phyloP scores from a whole-genome alignment of 306 rosid genomes.

The Lablab purpureus region DNA sequence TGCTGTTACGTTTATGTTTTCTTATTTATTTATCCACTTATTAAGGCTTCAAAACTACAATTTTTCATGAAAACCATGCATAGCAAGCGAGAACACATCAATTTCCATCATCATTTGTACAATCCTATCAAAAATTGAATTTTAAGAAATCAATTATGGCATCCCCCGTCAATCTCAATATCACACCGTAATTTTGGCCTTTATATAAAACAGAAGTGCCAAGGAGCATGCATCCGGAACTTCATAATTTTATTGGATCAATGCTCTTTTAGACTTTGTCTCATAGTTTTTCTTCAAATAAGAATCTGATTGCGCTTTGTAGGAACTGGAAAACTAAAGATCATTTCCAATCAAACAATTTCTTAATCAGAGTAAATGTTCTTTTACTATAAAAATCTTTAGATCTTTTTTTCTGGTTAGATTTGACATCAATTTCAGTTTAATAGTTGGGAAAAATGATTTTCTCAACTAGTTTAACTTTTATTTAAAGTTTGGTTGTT shows the following conservation, averaged over 20 bases:
- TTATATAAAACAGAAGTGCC: background rate
- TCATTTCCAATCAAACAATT: no score
- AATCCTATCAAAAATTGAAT: background rate
- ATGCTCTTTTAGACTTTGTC: background rate
- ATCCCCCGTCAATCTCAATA: background rate
- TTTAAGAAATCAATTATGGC: background rate
- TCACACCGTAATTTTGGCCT: background rate
- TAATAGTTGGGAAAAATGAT: no score
- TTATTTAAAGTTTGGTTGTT: no score
- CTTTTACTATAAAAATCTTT: no score
- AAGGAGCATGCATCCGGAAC: background rate
- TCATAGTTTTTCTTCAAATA: slow-evolving; percentile 1
- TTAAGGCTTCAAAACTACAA: background rate
- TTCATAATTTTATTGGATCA: background rate
- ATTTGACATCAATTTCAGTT: no score
- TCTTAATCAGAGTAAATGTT: no score
- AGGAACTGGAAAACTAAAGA: no score
- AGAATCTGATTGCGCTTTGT: no score
- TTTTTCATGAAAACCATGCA: background rate
- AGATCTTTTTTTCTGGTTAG: no score
- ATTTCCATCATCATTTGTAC: background rate
- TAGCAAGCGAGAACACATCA: background rate
- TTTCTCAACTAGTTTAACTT: no score
- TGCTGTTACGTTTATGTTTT: no score
- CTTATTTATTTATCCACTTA: background rate